Conservation (phyloP, 1,284 basidiomycete genomes). For the Sporisorium scitamineum region DNA sequence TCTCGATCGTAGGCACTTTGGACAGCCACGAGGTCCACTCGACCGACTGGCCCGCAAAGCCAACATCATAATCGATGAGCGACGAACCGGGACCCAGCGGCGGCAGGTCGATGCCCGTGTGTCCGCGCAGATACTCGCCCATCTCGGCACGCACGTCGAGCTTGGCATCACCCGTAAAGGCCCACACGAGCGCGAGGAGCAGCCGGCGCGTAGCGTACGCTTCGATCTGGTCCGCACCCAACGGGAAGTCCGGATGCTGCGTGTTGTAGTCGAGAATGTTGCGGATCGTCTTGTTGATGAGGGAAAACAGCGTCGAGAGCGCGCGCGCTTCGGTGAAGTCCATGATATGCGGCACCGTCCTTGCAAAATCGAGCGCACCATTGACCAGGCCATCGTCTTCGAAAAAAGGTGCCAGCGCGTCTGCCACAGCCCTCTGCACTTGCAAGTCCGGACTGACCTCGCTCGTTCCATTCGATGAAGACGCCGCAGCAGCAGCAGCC, state of each 20-base stretch:
- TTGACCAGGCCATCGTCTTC: slow-evolving; percentile 80
- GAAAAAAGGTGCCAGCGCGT: slow-evolving; percentile 73
- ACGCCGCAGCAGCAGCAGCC: slow-evolving; percentile 71
- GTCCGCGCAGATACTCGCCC: slow-evolving; percentile 86
- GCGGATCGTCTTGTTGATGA: slow-evolving; percentile 94
- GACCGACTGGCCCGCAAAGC: slow-evolving; percentile 35
- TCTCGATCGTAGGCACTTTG: slow-evolving; percentile 89
- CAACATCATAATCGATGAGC: slow-evolving; percentile 93
- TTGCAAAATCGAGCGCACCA: slow-evolving; percentile 82
- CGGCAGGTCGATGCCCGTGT: slow-evolving; percentile 91
- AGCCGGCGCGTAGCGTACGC: slow-evolving; percentile 92
- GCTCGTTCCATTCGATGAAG: slow-evolving; percentile 4
- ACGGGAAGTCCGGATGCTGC: slow-evolving; percentile 94
- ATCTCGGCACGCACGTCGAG: slow-evolving; percentile 88
- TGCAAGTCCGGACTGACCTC: slow-evolving; percentile 76
- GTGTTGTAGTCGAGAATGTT: slow-evolving; percentile 95
- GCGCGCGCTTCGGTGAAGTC: slow-evolving; percentile 93
- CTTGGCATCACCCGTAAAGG: slow-evolving; percentile 95
- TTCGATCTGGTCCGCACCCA: slow-evolving; percentile 84
- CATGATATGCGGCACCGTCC: slow-evolving; percentile 94
- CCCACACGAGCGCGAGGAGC: slow-evolving; percentile 93
- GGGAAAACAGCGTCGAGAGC: slow-evolving; percentile 93
- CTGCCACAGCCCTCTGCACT: slow-evolving; percentile 82
- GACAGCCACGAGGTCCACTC: slow-evolving; percentile 92
- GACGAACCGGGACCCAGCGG: slow-evolving; percentile 78